Conservation (phyloP, 805 yeast genomes). For the Candida odintsovae region DNA sequence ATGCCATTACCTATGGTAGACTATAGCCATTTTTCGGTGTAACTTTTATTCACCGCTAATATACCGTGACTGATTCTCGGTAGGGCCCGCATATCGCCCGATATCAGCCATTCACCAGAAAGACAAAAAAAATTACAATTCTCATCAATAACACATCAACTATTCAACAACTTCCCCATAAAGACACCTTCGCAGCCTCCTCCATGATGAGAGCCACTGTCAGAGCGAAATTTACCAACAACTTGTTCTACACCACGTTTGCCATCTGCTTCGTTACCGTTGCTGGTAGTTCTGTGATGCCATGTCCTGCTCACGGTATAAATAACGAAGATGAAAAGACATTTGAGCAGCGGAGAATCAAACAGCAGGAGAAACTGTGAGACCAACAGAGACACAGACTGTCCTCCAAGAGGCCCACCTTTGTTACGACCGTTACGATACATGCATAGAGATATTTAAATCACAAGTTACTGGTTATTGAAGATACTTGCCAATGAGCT, state of each 20-base stretch:
- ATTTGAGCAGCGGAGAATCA: conserved; percentile 13
- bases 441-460: background rate
- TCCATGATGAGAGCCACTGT: conserved; percentile 43
- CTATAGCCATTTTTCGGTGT: too few species aligned
- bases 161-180: background rate
- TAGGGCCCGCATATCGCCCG: background rate
- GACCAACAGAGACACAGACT: background rate
- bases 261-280: conserved; percentile 50
- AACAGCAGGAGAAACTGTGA: conserved; percentile 6
- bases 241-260: conserved; percentile 52
- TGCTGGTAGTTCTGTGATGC: conserved; percentile 35
- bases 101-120: background rate
- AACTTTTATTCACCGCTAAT: too few species aligned
- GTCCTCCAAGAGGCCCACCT: background rate
- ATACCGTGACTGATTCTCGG: background rate
- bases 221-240: conserved; percentile 45
- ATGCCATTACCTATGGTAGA: too few species aligned
- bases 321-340: conserved; percentile 33
- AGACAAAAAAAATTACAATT: background rate
- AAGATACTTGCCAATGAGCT: background rate
- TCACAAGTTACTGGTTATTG: background rate
- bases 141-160: background rate
- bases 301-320: conserved; percentile 38
- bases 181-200: background rate
- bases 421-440: background rate